Conservation (phyloP, 1,139 yeast genomes). For the Kurtzmaniella quercitrusa region DNA sequence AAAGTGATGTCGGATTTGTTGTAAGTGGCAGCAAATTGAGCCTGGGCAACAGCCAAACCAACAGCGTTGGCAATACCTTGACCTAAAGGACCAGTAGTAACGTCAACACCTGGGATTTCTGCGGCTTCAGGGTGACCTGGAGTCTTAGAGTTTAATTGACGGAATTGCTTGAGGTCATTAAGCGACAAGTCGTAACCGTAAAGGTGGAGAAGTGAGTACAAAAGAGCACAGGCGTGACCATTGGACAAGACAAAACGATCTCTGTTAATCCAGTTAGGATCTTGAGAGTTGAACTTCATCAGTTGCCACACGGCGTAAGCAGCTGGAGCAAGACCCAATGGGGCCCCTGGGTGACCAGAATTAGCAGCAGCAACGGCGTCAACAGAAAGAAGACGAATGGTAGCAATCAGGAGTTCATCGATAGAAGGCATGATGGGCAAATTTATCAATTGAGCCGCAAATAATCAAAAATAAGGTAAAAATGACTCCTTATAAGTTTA, state of each 20-base stretch:
- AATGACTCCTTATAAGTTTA: background rate
- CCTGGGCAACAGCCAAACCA: conserved; percentile 94
- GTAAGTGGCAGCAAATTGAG: conserved; percentile 87
- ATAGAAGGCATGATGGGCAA: conserved; percentile 24
- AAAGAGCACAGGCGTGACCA: conserved; percentile 95
- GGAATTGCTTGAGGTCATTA: conserved; percentile 86
- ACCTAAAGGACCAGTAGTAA: conserved; percentile 98
- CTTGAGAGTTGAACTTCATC: conserved; percentile 85
- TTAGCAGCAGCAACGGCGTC: conserved; percentile 88
- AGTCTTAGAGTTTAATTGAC: conserved; percentile 87
- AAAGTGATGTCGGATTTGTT: conserved; percentile 79
- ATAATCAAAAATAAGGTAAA: background rate
- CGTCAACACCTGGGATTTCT: conserved; percentile 87
- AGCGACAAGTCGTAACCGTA: conserved; percentile 78
- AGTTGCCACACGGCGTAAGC: conserved; percentile 71
- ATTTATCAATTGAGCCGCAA: background rate
- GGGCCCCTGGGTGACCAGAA: conserved; percentile 99
- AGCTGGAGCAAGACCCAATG: conserved; percentile 89
- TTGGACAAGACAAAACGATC: conserved; percentile 94
- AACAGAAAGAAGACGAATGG: conserved; percentile 87
- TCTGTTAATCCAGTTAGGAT: conserved; percentile 90
- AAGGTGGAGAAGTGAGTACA: conserved; percentile 82
- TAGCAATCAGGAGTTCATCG: conserved; percentile 75
- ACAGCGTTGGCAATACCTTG: conserved; percentile 98
- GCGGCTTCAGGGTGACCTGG: conserved; percentile 94